Evolutionary conservation across 2,329 filamentous ascomycete species (phyloP).

Genomic region (Talaromyces sp.): DNA sequence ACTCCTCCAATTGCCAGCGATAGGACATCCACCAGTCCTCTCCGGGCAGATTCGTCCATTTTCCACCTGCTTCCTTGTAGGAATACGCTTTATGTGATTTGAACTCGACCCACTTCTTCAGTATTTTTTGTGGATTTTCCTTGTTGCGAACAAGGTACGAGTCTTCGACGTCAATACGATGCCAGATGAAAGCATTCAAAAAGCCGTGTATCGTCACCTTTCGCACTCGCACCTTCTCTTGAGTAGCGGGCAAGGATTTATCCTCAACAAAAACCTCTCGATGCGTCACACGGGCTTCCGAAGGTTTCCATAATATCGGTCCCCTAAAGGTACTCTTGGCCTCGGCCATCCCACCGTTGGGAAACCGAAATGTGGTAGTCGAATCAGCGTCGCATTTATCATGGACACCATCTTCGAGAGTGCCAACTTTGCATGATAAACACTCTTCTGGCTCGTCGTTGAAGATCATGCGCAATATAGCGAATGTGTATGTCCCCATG

Average conservation of each 20-base stretch:
- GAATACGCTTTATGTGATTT: constrained; percentile 4
- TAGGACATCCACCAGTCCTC: constrained; percentile 44
- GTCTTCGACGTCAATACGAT: constrained; percentile 27
- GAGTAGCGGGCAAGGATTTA: background rate
- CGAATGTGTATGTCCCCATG: constrained; percentile 35
- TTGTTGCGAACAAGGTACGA: constrained; percentile 25
- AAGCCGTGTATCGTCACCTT: constrained; percentile 14
- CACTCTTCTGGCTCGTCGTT: constrained; percentile 38
- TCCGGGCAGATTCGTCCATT: constrained; percentile 13
- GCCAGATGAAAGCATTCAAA: constrained; percentile 14
- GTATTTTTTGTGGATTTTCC: background rate
- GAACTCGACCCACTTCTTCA: constrained; percentile 5
- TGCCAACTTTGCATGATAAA: constrained; percentile 26
- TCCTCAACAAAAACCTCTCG: constrained; percentile 5
- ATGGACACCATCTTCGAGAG: constrained; percentile 21
- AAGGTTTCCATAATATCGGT: constrained; percentile 16
- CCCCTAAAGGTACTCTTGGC: constrained; percentile 24
- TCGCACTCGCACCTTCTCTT: constrained; percentile 6
- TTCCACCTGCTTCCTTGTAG: constrained; percentile 4
- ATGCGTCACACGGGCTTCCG: constrained; percentile 12
- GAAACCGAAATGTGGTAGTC: constrained; percentile 36
- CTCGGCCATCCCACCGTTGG: constrained; percentile 34
- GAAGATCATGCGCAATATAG: constrained; percentile 35
- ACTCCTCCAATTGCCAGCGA: constrained; percentile 46
- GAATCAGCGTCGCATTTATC: constrained; percentile 36